These are phyloP conservation scores for Mitragyna speciosa DNA, from an alignment of 257 asterid genomes.

Conservation along the genomic window DNA sequence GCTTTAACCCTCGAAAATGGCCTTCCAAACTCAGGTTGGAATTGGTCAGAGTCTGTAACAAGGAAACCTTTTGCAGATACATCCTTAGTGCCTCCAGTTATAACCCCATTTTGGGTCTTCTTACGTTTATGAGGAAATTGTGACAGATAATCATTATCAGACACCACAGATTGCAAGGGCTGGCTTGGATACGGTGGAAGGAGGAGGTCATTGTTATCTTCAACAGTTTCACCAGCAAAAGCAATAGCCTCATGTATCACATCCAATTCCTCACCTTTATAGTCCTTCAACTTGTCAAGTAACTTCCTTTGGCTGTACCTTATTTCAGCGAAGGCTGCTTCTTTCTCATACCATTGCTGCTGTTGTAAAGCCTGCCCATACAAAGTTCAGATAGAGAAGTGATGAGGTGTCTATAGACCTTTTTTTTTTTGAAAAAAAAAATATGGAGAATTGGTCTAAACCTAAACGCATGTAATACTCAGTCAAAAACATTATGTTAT, in stretches of 20 bases:
- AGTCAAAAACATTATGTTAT: too few species aligned
- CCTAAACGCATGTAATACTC: not conserved
- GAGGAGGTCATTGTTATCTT: constrained; percentile 75
- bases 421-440: not conserved
- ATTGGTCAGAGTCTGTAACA: constrained; percentile 26
- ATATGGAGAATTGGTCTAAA: not conserved
- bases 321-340: constrained; percentile 72
- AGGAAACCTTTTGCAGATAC: constrained; percentile 13
- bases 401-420: not conserved
- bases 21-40: constrained; percentile 29
- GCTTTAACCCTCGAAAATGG: constrained; percentile 36
- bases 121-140: constrained; percentile 39
- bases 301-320: constrained; percentile 69
- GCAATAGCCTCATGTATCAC: constrained; percentile 82
- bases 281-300: constrained; percentile 76
- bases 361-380: constrained; percentile 68
- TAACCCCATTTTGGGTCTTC: constrained; percentile 49
- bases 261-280: constrained; percentile 75
- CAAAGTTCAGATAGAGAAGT: not conserved
- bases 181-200: constrained; percentile 94
- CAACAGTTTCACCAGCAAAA: constrained; percentile 75
- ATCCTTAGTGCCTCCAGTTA: constrained; percentile 19
- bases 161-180: constrained; percentile 49
- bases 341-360: constrained; percentile 91
- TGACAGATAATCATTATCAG: constrained; percentile 48